Evolutionary conservation across 2,329 filamentous ascomycete genomes (phyloP).

Genomic region (Trichoderma lentiforme): DNA sequence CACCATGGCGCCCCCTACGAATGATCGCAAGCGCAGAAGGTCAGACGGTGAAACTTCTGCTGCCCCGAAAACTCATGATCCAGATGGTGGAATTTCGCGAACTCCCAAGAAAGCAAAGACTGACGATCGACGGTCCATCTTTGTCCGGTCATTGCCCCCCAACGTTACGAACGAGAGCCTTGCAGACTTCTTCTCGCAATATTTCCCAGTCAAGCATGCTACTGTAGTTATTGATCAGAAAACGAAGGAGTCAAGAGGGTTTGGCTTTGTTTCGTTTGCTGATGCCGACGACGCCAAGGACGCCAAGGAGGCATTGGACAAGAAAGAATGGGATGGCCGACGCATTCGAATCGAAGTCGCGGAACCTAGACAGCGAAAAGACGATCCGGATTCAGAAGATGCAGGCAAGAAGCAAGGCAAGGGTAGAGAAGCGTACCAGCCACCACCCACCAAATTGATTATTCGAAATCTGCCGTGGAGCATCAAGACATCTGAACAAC

Average conservation of each 20-base stretch:
- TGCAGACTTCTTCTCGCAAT: slow-evolving; percentile 87
- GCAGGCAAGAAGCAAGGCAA: slow-evolving; percentile 51
- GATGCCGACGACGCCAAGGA: slow-evolving; percentile 85
- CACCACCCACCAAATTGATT: slow-evolving; percentile 75
- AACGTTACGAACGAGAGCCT: slow-evolving; percentile 77
- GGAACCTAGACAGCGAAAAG: slow-evolving; percentile 72
- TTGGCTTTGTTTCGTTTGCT: slow-evolving; percentile 95
- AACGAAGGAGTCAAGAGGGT: slow-evolving; percentile 86
- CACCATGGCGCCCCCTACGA: slow-evolving; percentile 30
- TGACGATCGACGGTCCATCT: slow-evolving; percentile 70
- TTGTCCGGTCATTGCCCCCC: slow-evolving; percentile 81
- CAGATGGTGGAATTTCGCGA: slow-evolving; percentile 32
- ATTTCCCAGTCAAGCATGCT: slow-evolving; percentile 92
- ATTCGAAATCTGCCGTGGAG: slow-evolving; percentile 95
- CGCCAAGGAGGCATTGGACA: slow-evolving; percentile 78
- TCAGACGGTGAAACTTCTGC: slow-evolving; percentile 33
- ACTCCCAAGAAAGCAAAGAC: slow-evolving; percentile 54
- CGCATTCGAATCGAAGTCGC: slow-evolving; percentile 85
- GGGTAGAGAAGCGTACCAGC: slow-evolving; percentile 48
- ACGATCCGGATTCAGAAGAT: slow-evolving; percentile 42
- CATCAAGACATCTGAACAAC: slow-evolving; percentile 79
- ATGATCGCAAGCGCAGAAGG: slow-evolving; percentile 36
- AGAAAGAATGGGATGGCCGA: slow-evolving; percentile 71
- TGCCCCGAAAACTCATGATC: slow-evolving; percentile 30
- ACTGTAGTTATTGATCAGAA: slow-evolving; percentile 83